These are phyloP conservation scores for Cutaneotrichosporon cavernicola DNA, from an alignment of 1,284 basidiomycete genomes.

Conservation along the genomic window DNA sequence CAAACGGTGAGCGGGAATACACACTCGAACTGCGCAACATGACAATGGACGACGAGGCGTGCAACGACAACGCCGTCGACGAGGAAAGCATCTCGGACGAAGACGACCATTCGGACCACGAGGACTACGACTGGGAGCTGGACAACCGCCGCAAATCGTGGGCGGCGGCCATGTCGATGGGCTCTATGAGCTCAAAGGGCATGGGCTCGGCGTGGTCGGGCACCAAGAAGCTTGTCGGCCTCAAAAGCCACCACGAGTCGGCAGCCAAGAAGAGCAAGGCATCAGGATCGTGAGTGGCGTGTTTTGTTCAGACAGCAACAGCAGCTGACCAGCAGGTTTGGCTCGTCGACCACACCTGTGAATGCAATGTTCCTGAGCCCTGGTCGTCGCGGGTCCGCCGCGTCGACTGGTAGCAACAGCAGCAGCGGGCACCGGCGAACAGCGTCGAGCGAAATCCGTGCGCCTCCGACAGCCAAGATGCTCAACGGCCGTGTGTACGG, in stretches of 20 bases:
- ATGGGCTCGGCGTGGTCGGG: constrained; percentile 37
- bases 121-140: constrained; percentile 38
- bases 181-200: constrained; percentile 21
- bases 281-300: constrained; percentile 2
- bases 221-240: constrained; percentile 46
- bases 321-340: constrained; percentile 29
- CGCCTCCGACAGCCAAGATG: constrained; percentile 39
- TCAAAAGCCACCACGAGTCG: constrained; percentile 21
- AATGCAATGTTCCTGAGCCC: constrained; percentile 12
- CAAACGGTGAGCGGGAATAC: constrained; percentile 25
- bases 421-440: constrained; percentile 5
- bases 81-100: constrained; percentile 27
- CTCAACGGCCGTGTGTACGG: constrained; percentile 53
- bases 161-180: constrained; percentile 20
- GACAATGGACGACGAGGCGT: constrained; percentile 27
- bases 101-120: constrained; percentile 32
- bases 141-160: constrained; percentile 23
- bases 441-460: background rate
- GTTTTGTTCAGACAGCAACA: too few relatives aligned
- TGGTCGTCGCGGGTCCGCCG: constrained; percentile 11
- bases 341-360: background rate
- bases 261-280: constrained; percentile 2
- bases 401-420: constrained; percentile 8
- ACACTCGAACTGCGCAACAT: constrained; percentile 18
- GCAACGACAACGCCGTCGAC: constrained; percentile 34